Conservation (phyloP, 345 rosid species). For the Microthlaspi erraticum region DNA sequence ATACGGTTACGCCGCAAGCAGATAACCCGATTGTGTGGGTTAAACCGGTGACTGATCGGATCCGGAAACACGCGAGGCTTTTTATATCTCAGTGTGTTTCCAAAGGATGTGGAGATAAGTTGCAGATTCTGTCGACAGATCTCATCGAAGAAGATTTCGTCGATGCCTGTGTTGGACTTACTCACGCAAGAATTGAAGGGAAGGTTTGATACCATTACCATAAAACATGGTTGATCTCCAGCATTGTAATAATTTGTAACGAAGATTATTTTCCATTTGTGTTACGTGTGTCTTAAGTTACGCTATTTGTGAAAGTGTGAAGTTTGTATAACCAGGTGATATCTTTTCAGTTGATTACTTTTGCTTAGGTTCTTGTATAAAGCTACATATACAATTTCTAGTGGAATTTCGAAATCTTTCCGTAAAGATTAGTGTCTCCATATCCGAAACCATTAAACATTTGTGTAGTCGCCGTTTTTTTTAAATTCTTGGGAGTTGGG, state of each 20-base stretch:
- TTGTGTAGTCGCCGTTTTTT: no score
- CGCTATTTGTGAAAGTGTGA: neutral
- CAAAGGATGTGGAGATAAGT: slow-evolving; percentile 55
- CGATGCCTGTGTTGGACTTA: slow-evolving; percentile 76
- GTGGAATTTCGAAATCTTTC: no score
- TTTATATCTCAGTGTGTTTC: slow-evolving; percentile 66
- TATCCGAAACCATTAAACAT: no score
- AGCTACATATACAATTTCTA: neutral
- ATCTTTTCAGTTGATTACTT: neutral
- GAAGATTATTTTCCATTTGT: neutral
- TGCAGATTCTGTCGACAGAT: slow-evolving; percentile 85
- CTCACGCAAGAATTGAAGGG: slow-evolving; percentile 68
- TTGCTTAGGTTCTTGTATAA: neutral
- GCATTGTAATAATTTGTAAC: neutral
- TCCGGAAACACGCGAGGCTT: slow-evolving; percentile 69
- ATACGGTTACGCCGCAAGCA: slow-evolving; percentile 72
- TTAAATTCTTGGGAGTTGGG: no score
- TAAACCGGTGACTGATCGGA: slow-evolving; percentile 67
- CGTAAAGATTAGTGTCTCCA: no score
- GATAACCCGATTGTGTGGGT: slow-evolving; percentile 83
- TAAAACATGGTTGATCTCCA: neutral
- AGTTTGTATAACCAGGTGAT: neutral
- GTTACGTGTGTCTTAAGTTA: neutral
- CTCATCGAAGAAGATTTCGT: slow-evolving; percentile 82
- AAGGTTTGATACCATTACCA: slow-evolving; percentile 44